phyloP scores from a whole-genome alignment of 768 basidiomycete species.

The Leccinum ochraceum region DNA sequence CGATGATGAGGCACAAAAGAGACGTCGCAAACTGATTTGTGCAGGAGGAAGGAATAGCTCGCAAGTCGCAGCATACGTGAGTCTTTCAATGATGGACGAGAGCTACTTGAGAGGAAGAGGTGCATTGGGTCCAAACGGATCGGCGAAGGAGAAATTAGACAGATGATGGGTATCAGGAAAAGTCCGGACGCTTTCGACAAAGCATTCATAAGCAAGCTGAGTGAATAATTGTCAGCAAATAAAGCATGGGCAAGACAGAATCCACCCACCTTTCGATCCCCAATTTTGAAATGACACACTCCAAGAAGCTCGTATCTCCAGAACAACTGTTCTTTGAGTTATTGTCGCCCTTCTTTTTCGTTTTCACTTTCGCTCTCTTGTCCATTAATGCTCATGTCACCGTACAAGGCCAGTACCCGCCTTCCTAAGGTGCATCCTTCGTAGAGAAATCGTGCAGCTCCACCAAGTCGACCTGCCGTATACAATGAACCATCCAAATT shows the following conservation, averaged over 20 bases:
- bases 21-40: conserved; percentile 47
- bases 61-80: conserved; percentile 65
- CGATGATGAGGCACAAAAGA: background rate
- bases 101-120: conserved; percentile 54
- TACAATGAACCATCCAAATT: conserved; percentile 72
- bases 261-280: conserved; percentile 67
- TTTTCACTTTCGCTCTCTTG: conserved; percentile 27
- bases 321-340: conserved; percentile 64
- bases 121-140: conserved; percentile 39
- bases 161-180: conserved; percentile 50
- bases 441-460: conserved; percentile 66
- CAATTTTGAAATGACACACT: conserved; percentile 74
- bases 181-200: conserved; percentile 47
- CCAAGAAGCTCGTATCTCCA: conserved; percentile 82
- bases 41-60: conserved; percentile 59
- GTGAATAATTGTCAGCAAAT: background rate
- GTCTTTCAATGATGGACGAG: conserved; percentile 59
- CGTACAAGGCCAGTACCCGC: conserved; percentile 42
- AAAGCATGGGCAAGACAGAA: background rate
- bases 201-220: conserved; percentile 63
- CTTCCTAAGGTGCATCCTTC: conserved; percentile 58
- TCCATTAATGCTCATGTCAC: background rate
- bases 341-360: conserved; percentile 49
- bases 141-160: conserved; percentile 15
- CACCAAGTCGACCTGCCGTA: conserved; percentile 58